phyloP scores from a whole-genome alignment of 2,329 filamentous ascomycete species.

The Hirsutella minnesotensis region DNA sequence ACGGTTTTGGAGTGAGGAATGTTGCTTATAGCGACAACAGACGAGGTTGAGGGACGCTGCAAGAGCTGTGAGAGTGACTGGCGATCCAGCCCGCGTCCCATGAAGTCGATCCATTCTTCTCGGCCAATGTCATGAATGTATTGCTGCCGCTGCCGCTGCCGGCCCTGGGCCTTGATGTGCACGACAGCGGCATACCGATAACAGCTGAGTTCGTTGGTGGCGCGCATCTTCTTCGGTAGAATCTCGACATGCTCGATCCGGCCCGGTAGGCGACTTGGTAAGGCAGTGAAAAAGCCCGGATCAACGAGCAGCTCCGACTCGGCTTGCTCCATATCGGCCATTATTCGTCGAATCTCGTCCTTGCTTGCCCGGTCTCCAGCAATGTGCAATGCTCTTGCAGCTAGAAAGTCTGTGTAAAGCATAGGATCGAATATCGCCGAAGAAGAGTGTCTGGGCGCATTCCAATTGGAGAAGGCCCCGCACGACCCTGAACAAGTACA shows the following conservation, averaged over 20 bases:
- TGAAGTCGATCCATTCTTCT: background rate
- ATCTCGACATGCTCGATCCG: background rate
- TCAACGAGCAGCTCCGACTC: background rate
- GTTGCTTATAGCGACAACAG: background rate
- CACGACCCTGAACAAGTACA: conserved; percentile 7
- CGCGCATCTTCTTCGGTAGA: background rate
- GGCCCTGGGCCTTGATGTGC: too few species aligned
- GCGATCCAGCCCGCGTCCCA: background rate
- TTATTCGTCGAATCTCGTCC: background rate
- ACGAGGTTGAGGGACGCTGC: too few species aligned
- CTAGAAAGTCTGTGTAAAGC: background rate
- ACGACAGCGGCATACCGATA: background rate
- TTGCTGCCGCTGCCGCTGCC: too few species aligned
- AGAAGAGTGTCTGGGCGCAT: conserved; percentile 6
- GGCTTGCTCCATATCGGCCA: background rate
- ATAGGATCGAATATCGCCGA: conserved; percentile 8
- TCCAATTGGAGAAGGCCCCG: conserved; percentile 5
- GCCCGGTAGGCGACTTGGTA: background rate
- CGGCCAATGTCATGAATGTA: background rate
- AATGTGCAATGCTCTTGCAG: background rate
- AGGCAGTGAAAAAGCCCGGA: background rate
- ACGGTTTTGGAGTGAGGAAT: background rate
- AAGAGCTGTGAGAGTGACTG: background rate
- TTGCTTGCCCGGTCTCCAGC: background rate
- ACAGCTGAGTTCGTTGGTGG: background rate